Evolutionary conservation across 495 filamentous ascomycete genomes (phyloP).

Genomic region (Tuber magnatum): DNA sequence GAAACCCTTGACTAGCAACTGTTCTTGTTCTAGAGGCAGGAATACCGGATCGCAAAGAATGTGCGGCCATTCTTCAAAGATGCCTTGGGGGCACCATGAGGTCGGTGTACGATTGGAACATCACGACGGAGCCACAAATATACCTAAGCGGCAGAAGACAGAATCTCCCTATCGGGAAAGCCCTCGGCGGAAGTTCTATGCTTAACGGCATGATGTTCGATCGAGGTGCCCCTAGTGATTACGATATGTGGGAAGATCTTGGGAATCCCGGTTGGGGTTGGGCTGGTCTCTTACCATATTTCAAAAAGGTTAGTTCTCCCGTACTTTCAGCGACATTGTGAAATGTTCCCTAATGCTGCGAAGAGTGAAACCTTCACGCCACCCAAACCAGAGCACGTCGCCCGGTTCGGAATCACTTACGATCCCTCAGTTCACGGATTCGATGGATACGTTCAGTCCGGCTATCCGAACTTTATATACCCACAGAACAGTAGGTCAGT

Average conservation of each 20-base stretch:
- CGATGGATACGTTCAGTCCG: conserved; percentile 44
- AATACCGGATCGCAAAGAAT: conserved; percentile 29
- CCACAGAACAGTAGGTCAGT: conserved; percentile 33
- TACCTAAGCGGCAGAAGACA: conserved; percentile 18
- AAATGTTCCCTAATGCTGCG: not conserved
- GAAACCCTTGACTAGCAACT: conserved; percentile 15
- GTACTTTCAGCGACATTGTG: not conserved
- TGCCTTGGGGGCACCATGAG: conserved; percentile 28
- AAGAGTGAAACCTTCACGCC: conserved; percentile 39
- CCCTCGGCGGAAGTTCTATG: conserved; percentile 33
- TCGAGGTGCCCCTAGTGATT: conserved; percentile 39
- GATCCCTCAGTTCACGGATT: conserved; percentile 43
- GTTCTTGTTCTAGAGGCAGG: conserved; percentile 38
- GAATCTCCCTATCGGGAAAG: conserved; percentile 40
- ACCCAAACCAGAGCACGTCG: conserved; percentile 30
- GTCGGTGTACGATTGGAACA: conserved; percentile 36
- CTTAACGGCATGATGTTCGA: conserved; percentile 40
- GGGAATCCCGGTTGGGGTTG: conserved; percentile 45
- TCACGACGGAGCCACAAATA: conserved; percentile 34
- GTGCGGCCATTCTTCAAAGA: conserved; percentile 30
- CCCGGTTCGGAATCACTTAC: conserved; percentile 42
- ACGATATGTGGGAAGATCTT: conserved; percentile 43
- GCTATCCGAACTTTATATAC: conserved; percentile 45
- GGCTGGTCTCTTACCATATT: conserved; percentile 42
- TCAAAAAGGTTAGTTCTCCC: conserved; percentile 40